Evolutionary conservation across 2,329 filamentous ascomycete genomes (phyloP), one percentile per base, ranked within the genome.

Genomic region (Gaeumannomyces sp.): DNA sequence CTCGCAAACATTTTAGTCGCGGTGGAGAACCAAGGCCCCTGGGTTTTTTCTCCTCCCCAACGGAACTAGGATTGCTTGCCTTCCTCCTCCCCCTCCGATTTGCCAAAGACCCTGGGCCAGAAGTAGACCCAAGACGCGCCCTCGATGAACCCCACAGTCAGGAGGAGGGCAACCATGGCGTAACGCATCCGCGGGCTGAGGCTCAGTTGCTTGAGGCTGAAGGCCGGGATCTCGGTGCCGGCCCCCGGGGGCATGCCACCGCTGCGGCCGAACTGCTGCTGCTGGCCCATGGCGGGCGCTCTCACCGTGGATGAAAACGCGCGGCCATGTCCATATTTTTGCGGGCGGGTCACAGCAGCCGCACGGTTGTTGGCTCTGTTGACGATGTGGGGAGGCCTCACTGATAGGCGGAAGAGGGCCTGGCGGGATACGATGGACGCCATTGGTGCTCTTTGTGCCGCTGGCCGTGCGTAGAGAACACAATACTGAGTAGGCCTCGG

Each of bases 71-170:
- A 53, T 53, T 11, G 22, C 45, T 53, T 8, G 45, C 25, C 27
- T 38, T 31, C 31, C 28, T 33, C 35, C 13, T 31, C 56, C 4
- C 33, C 59, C 60, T 66, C 62, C 33, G 64, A 61, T 62, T 66
- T 67, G 22, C 70, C 68, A 35, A 65, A 58, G 13, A 71, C 67
- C 68, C 65, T 68, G 1, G 71, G 72, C 62, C 67, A 69, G 45
- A 69, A 70, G 31, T 66, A 70, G 33, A 67, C 56, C 68, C 67
- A 72, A 28, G 67, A 63, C 19, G 66, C 68, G 19, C 31, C 61
- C 66, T 73, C 72, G 16, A 65, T 60, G 16, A 35, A 33, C 0
- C 61, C 68, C 35, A 71, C 14, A 2, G 69, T 64, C 13, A 60
- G 64, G 45, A 72, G 61, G 59, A 61, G 64, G 5, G 64, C 65